Evolutionary conservation across 2,329 filamentous ascomycete species (phyloP).

Genomic region (Ramularia endophylla): DNA sequence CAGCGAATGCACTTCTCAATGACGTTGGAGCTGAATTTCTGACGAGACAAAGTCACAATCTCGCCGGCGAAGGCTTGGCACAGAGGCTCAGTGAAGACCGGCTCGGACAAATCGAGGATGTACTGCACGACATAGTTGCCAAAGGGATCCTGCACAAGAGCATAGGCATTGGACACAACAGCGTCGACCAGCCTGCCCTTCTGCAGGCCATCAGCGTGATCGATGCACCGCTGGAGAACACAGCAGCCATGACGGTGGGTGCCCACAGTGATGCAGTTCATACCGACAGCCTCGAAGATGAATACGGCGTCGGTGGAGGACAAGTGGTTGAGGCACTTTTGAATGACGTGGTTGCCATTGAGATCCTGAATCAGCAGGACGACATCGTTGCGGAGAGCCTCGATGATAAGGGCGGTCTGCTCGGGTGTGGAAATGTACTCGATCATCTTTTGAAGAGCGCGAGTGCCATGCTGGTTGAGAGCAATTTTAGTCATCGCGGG

Average conservation of each 20-base stretch:
- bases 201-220: conserved; percentile 86
- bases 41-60: conserved; percentile 69
- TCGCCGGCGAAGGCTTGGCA: conserved; percentile 73
- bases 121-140: conserved; percentile 99
- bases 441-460: conserved; percentile 99
- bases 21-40: conserved; percentile 99
- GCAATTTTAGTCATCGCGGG: conserved; percentile 87
- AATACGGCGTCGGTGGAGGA: conserved; percentile 80
- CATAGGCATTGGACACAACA: conserved; percentile 83
- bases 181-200: conserved; percentile 78
- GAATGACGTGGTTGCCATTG: conserved; percentile 98
- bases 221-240: conserved; percentile 95
- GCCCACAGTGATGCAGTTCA: conserved; percentile 80
- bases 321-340: conserved; percentile 97
- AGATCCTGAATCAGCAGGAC: conserved; percentile 95
- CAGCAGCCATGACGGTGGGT: conserved; percentile 98
- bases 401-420: conserved; percentile 82
- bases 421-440: conserved; percentile 83
- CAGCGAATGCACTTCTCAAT: conserved; percentile 90
- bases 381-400: conserved; percentile 74
- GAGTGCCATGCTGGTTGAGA: conserved; percentile 93
- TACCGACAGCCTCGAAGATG: conserved; percentile 91
- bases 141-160: conserved; percentile 91
- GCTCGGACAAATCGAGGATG: conserved; percentile 87
- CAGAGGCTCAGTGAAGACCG: conserved; percentile 80